phyloP scores from a whole-genome alignment of 164 flowering plant species.

The Berberis thunbergii region DNA sequence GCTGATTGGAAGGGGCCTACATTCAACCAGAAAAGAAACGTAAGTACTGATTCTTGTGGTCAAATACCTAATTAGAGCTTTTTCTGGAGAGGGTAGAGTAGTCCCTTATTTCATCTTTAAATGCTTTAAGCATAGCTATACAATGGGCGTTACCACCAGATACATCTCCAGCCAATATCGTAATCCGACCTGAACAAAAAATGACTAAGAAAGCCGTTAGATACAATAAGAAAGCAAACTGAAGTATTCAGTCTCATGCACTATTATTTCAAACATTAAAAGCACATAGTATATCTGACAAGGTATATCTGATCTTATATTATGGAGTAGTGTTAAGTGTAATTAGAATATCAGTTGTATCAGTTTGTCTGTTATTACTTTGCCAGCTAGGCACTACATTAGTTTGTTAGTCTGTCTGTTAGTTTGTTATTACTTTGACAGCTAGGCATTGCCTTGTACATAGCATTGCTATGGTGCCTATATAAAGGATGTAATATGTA shows the following conservation, averaged over 20 bases:
- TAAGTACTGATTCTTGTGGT: conserved; percentile 72
- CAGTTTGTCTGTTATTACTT: too few relatives aligned
- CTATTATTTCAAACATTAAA: too few relatives aligned
- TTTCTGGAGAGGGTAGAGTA: conserved; percentile 68
- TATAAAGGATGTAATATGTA: too few relatives aligned
- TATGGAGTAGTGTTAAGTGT: too few relatives aligned
- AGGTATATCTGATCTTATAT: too few relatives aligned
- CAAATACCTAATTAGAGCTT: conserved; percentile 59
- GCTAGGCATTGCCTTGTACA: too few relatives aligned
- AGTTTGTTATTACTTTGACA: too few relatives aligned
- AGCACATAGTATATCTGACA: too few relatives aligned
- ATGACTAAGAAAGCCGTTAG: conserved; percentile 4
- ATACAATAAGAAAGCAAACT: not conserved
- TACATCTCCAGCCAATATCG: conserved; percentile 69
- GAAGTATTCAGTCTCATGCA: not conserved
- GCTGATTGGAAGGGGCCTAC: conserved; percentile 87
- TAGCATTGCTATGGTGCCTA: too few relatives aligned
- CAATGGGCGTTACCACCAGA: conserved; percentile 88
- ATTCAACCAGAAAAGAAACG: conserved; percentile 67
- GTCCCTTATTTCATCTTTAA: conserved; percentile 64
- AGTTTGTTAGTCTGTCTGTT: too few relatives aligned
- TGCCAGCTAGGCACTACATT: too few relatives aligned
- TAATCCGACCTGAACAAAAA: conserved; percentile 62
- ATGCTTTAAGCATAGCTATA: conserved; percentile 89
- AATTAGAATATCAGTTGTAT: too few relatives aligned